Percentiles rank a stretch among this genome's conserved stretches.
These are phyloP conservation scores for Phylloporus arenicola DNA, from an alignment of 768 basidiomycete genomes.

Conservation along the genomic window DNA sequence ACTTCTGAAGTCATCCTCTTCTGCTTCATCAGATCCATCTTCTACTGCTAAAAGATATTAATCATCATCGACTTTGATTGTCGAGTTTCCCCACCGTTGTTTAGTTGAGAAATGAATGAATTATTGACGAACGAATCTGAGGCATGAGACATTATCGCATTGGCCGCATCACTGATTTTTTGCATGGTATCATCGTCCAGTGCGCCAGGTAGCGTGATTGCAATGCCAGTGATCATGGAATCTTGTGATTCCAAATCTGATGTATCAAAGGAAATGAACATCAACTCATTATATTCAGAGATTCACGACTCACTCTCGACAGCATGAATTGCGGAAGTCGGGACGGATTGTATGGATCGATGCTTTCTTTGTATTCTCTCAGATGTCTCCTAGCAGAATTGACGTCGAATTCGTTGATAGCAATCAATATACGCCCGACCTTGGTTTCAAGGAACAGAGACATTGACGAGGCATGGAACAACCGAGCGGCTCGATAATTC, in stretches of 20 bases:
- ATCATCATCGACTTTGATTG: too few relatives aligned
- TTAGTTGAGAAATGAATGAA: not conserved
- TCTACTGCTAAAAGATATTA: too few relatives aligned
- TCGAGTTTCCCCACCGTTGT: not conserved
- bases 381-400: slow-evolving; percentile 1
- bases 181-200: not conserved
- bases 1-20: too few relatives aligned
- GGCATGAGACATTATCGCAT: not conserved
- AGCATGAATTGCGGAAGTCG: not conserved
- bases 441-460: not conserved
- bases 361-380: slow-evolving; percentile 3
- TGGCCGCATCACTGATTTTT: not conserved
- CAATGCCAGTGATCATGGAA: too few relatives aligned
- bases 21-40: too few relatives aligned
- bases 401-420: too few relatives aligned
- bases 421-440: not conserved
- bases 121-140: not conserved
- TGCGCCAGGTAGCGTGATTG: not conserved
- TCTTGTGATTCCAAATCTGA: too few relatives aligned
- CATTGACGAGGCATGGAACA: not conserved
- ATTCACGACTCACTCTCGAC: not conserved
- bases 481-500: slow-evolving; percentile 1
- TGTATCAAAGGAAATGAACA: not conserved
- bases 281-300: not conserved
- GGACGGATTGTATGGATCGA: not conserved